phyloP scores from a whole-genome alignment of 345 rosid species.

The Eucalyptus brandiana region DNA sequence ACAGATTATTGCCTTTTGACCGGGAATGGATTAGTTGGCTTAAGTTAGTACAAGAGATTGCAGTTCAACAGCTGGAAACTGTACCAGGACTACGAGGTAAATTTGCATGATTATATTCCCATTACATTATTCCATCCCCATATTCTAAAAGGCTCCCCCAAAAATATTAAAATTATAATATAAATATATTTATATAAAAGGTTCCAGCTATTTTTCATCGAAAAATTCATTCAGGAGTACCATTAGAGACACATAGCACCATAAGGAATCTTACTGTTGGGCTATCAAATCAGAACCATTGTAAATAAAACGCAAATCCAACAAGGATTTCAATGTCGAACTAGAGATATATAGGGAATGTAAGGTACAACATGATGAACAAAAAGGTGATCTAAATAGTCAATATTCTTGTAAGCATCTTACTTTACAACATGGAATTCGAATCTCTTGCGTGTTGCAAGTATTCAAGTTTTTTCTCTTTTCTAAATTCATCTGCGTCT shows the following conservation, averaged over 20 bases:
- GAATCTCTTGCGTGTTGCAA: background rate
- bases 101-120: background rate
- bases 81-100: background rate
- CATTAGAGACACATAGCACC: background rate
- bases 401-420: background rate
- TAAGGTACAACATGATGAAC: background rate
- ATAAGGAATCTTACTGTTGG: background rate
- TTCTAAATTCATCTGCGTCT: background rate
- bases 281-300: background rate
- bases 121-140: background rate
- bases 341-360: background rate
- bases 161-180: background rate
- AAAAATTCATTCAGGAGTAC: background rate
- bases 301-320: background rate
- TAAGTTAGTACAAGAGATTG: background rate
- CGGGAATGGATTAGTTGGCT: background rate
- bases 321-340: background rate
- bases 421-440: background rate
- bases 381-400: background rate
- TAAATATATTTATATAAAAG: background rate
- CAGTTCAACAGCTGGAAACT: background rate
- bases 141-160: background rate
- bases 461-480: background rate
- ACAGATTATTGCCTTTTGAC: constrained; percentile 20
- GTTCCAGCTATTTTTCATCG: background rate